phyloP scores from a whole-genome alignment of 2,329 filamentous ascomycete species.

The Lasiodiplodia sp. region DNA sequence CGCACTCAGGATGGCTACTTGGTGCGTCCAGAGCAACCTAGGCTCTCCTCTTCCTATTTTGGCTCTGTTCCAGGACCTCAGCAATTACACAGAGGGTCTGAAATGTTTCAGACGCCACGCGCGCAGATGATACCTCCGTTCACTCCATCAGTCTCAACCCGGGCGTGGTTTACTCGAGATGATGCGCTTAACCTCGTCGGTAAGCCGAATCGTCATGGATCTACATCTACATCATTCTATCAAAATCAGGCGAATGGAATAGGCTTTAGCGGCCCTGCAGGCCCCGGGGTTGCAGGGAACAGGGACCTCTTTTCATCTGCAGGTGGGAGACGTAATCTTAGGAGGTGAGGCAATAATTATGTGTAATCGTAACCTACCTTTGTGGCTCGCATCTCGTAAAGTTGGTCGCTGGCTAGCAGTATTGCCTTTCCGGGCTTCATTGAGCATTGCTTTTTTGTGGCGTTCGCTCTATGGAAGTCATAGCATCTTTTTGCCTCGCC shows the following conservation, averaged over 20 bases:
- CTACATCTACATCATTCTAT: conserved; percentile 4
- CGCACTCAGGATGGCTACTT: background rate
- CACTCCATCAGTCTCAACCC: background rate
- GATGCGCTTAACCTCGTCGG: conserved; percentile 3
- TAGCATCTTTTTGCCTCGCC: background rate
- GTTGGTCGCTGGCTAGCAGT: background rate
- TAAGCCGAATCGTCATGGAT: background rate
- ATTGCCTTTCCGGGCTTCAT: background rate
- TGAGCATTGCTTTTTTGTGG: background rate
- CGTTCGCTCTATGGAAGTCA: background rate
- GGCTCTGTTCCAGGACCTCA: background rate
- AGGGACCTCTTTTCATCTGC: conserved; percentile 16
- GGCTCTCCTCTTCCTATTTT: conserved; percentile 25
- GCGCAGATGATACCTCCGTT: background rate
- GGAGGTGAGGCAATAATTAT: conserved; percentile 1
- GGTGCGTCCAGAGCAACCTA: conserved; percentile 2
- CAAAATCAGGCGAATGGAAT: conserved; percentile 1
- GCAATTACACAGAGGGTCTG: background rate
- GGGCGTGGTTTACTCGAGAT: background rate
- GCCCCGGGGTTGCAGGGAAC: background rate
- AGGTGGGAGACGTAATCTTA: conserved; percentile 11
- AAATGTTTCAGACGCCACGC: background rate
- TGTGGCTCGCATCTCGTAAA: background rate
- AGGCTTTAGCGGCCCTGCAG: background rate
- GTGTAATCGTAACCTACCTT: background rate